Evolutionary conservation across 2,329 filamentous ascomycete species (phyloP), one percentile per base, ranked within the genome.

Genomic region (Cladobotryum protrusum): DNA sequence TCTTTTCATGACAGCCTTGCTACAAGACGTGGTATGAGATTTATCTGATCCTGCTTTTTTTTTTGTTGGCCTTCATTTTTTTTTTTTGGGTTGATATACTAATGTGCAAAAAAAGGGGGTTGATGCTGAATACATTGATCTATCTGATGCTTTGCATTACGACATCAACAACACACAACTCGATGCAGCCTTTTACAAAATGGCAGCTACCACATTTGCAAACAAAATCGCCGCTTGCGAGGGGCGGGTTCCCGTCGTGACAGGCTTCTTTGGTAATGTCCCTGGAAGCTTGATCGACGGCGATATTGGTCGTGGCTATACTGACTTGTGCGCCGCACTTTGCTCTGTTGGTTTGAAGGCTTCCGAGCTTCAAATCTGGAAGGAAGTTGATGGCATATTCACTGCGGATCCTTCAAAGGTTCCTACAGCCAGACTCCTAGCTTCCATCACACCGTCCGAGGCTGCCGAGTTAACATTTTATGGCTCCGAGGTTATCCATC

Each of bases 381-480:
- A 99, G 73, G 93, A 99, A 67, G 93, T 99, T 6, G 93, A 99
- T 67, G 91, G 90, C 52, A 95, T 97, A 64, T 93, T 96, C 69
- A 85, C 79, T 2, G 77, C 78, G 5, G 92, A 96, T 63, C 90
- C 90, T 3, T 82, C 87, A 61, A 95, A 95, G 70, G 89, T 96
- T 29, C 91, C 92, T 3, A 97, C 92, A 1, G 95, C 93, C n/a
- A 79, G 86, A 43, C 76, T 99, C n/a, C 78, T 99, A 41, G 73
- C 85, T 11, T 85, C 85, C 48, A 96, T 99, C 65, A 96, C 92
- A 3, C 93, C 93, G 0, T 86, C 89, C 9, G 93, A 99, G 70
- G 93, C 93, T 2, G 92, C 93, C 12, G 93, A 99, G 69, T 75
- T 99, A 72, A 97, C 93, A 2, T 93, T 92, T 63, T 93, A 92